Conservation (phyloP, 108 stramenopile genomes). For the Aurantiochytrium sp. region DNA sequence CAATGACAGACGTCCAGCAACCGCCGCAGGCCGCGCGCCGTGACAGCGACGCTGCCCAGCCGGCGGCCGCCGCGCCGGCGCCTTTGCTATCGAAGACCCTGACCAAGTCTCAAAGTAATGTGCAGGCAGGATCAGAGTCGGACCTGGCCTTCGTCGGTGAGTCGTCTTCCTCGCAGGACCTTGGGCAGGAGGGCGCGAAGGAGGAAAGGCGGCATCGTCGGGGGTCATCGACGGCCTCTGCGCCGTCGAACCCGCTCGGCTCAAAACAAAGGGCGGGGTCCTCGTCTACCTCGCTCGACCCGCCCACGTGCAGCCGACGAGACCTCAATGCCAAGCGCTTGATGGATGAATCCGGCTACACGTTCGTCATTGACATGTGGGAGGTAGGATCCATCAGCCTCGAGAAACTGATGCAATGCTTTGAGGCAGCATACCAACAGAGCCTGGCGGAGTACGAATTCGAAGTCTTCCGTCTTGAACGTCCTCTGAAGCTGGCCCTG, state of each 20-base stretch:
- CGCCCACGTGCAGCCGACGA: not conserved
- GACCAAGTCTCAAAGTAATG: no score
- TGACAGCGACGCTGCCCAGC: not conserved
- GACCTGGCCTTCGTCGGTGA: no score
- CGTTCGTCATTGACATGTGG: constrained; percentile 1
- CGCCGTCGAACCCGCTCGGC: no score
- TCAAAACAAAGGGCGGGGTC: not conserved
- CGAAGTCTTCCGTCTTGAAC: not conserved
- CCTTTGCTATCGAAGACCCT: no score
- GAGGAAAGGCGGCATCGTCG: no score
- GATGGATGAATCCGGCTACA: not conserved
- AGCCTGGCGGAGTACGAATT: not conserved
- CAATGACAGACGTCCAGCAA: not conserved
- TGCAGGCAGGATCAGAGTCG: no score
- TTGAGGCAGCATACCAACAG: not conserved
- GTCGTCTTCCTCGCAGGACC: no score
- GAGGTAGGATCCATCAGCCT: not conserved
- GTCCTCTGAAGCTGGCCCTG: not conserved
- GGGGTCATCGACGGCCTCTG: no score
- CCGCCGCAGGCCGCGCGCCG: not conserved
- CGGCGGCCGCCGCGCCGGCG: not conserved
- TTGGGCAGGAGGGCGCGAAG: no score
- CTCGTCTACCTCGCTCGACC: not conserved
- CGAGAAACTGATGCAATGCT: not conserved
- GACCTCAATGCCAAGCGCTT: not conserved